Conservation (phyloP, 2,329 filamentous ascomycete species). For the Drechslerella coelobrocha region DNA sequence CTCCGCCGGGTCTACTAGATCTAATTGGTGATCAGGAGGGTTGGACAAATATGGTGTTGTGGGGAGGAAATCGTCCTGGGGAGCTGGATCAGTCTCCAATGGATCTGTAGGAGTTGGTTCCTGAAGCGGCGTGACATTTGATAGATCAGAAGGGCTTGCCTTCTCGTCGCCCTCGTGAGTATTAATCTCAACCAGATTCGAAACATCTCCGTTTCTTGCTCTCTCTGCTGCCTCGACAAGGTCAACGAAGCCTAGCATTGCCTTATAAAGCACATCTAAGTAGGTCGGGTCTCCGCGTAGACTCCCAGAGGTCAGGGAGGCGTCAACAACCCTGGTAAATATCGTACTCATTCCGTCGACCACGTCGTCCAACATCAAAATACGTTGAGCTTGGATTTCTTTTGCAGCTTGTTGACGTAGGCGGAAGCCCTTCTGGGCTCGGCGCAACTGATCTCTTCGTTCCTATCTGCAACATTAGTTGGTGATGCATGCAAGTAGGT, state of each 20-base stretch:
- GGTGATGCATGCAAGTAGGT: background rate
- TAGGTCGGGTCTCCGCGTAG: background rate
- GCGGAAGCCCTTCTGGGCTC: slow-evolving; percentile 14
- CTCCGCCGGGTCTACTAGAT: background rate
- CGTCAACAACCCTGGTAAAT: slow-evolving; percentile 11
- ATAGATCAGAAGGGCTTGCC: background rate
- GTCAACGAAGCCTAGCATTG: slow-evolving; percentile 6
- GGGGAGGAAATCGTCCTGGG: background rate
- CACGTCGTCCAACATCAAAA: background rate
- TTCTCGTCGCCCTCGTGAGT: background rate
- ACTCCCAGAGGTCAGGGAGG: background rate
- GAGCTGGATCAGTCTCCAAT: background rate
- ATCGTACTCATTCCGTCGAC: slow-evolving; percentile 12
- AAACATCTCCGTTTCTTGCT: background rate
- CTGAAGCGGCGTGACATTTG: background rate
- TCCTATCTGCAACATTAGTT: slow-evolving; percentile 2
- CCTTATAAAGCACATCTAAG: slow-evolving; percentile 1
- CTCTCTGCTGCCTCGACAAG: slow-evolving; percentile 7
- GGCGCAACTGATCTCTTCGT: slow-evolving; percentile 17
- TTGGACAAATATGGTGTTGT: background rate
- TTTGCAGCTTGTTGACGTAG: slow-evolving; percentile 13
- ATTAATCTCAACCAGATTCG: background rate
- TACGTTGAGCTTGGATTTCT: background rate
- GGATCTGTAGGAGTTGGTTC: background rate
- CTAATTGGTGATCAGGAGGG: background rate